Conservation (phyloP, 208 protist genomes). For the Wallacemonas collosoma region DNA sequence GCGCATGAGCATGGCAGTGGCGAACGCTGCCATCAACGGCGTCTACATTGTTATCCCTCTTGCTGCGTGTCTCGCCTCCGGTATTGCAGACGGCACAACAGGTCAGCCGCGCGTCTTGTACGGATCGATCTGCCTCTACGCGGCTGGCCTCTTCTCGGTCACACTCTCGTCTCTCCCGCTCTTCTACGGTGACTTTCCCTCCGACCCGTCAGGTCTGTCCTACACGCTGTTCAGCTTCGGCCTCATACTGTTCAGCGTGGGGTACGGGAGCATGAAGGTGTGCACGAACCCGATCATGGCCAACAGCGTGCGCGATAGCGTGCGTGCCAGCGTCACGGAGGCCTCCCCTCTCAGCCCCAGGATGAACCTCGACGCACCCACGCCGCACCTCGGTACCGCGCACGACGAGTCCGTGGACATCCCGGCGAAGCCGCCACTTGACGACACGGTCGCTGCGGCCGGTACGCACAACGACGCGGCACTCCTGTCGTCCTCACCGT, state of each 20-base stretch:
- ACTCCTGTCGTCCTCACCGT: background rate
- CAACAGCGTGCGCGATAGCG: slow-evolving; percentile 37
- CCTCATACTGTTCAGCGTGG: slow-evolving; percentile 35
- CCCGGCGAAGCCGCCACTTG: no score
- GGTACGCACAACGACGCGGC: no score
- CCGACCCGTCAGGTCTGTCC: slow-evolving; percentile 7
- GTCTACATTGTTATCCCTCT: slow-evolving; percentile 57
- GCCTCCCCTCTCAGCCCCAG: background rate
- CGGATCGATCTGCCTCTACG: slow-evolving; percentile 32
- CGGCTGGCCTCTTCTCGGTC: slow-evolving; percentile 36
- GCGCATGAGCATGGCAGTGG: slow-evolving; percentile 24
- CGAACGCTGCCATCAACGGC: slow-evolving; percentile 53
- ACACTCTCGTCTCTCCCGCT: slow-evolving; percentile 46
- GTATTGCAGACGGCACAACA: slow-evolving; percentile 49
- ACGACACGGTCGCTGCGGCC: no score
- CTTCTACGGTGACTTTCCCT: slow-evolving; percentile 48
- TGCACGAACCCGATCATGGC: slow-evolving; percentile 78
- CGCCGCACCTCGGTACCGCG: no score
- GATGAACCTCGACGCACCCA: no score
- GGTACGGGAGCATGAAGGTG: slow-evolving; percentile 77
- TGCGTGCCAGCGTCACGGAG: background rate
- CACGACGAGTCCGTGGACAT: no score
- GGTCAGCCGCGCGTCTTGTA: slow-evolving; percentile 44
- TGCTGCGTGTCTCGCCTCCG: slow-evolving; percentile 50
- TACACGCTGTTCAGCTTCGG: slow-evolving; percentile 33